Evolutionary conservation across 2,329 filamentous ascomycete genomes (phyloP), one percentile per base, ranked within the genome.

Genomic region (Nemania serpens): DNA sequence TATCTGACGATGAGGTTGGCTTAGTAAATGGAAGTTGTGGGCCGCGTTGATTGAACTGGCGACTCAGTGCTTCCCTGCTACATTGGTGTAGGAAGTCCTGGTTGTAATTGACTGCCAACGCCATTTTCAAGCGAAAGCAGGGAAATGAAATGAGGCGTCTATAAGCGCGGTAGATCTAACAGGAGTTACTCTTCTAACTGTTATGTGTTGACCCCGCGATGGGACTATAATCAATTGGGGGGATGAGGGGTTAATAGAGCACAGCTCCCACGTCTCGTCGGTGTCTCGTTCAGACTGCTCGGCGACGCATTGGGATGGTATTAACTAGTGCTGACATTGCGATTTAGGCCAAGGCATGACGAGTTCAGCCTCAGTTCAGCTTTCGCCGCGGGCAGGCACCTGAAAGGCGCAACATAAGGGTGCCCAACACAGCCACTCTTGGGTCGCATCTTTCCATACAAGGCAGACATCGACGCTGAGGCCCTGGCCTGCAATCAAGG

Each of bases 361-460:
- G 29, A 47, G 29, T 46, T 37, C 42, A 37, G 41, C 41, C 42
- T 37, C 41, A 47, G 43, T 36, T 46, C 51, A 56, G 54, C 46
- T 20, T 20, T 42, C 17, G 34, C 13, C 1, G 18, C 18, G 29
- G 9, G 18, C n/a, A 34, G 29, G 29, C n/a, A 55, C 15, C 43
- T 7, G 34, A 17, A 42, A 41, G 25, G 25, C 7, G 25, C 25
- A n/a, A n/a, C 25, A 29, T 37, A 10, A 50, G 5, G 50, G 17
- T 29, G 54, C 29, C 46, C 43, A 43, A 50, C 54, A 50, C 18
- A 50, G 54, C 54, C 54, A 50, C 54, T 29, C 15, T 36, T 18
- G 11, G 25, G 9, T 17, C 25, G 25, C 17, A 29, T 33, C 22
- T 42, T 22, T 29, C 41, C 18, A 17, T 20, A 29, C 13, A 15